phyloP scores from a whole-genome alignment of 2,329 filamentous ascomycete species.

The Reticulascus tulasneorum region DNA sequence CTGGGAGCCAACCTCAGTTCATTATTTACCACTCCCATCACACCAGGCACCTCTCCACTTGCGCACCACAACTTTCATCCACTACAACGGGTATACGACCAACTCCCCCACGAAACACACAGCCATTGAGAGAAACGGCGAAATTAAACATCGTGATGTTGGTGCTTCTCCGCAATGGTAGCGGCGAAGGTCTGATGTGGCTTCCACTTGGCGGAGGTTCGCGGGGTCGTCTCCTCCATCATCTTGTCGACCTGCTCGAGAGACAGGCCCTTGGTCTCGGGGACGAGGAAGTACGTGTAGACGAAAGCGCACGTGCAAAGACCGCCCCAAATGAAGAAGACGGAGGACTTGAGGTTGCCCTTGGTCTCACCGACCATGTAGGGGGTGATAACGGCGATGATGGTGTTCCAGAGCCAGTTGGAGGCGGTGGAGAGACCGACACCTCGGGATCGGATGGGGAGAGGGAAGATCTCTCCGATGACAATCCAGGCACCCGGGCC shows the following conservation, averaged over 20 bases:
- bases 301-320: slow-evolving; percentile 57
- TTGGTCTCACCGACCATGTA: slow-evolving; percentile 60
- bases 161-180: slow-evolving; percentile 35
- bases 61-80: too few relatives aligned
- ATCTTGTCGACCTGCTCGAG: slow-evolving; percentile 82
- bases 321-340: slow-evolving; percentile 73
- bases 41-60: too few relatives aligned
- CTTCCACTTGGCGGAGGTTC: slow-evolving; percentile 72
- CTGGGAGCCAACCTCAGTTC: too few relatives aligned
- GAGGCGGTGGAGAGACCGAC: slow-evolving; percentile 82
- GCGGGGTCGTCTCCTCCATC: slow-evolving; percentile 80
- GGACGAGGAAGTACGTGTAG: slow-evolving; percentile 71
- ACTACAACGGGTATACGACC: too few relatives aligned
- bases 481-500: slow-evolving; percentile 77
- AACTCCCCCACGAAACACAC: too few relatives aligned
- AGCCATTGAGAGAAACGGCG: too few relatives aligned
- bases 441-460: slow-evolving; percentile 83
- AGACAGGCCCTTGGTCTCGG: slow-evolving; percentile 71
- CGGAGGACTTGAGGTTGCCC: slow-evolving; percentile 63
- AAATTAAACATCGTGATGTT: slow-evolving; percentile 42
- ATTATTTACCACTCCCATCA: too few relatives aligned
- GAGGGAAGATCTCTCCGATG: slow-evolving; percentile 86
- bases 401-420: slow-evolving; percentile 90
- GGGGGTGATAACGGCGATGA: slow-evolving; percentile 66
- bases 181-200: slow-evolving; percentile 66